Evolutionary conservation across 768 basidiomycete species (phyloP), one percentile per base, ranked within the genome.

Genomic region (Leccinum fibrillosum): DNA sequence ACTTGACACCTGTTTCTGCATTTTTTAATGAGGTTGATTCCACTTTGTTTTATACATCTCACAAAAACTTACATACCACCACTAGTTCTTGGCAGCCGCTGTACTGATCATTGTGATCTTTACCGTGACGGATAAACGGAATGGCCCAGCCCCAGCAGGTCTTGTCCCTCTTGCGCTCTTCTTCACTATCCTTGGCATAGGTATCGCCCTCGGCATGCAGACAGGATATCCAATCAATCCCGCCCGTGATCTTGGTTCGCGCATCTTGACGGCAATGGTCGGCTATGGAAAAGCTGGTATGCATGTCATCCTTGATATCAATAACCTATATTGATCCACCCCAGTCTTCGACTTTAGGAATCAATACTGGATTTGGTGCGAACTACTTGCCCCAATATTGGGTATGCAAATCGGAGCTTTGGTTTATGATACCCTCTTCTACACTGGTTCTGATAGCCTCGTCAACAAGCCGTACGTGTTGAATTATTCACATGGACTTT

Each of bases 351-450:
- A 65, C 32, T 73, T 65, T 55, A 65, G 70, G 62, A 81, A 77
- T 64, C 86, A 89, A 57, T 90, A 89, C 65, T 90, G 87, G 88
- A 59, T 89, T 34, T 89, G 88, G 88, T 82, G 82, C 62, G 82
- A 85, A 3, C 64, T 86, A 17, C 69, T 86, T 39, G 85, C 74
- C 1, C 82, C 86, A 9, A 80, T 88, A 65, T 60, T 81, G 34
- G 87, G 88, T 26, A 85, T 78, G 50, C 77, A 82, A 57, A 68
- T 72, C 5, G 88, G 83, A 12, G 75, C 77, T 4, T 69, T 83
- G 55, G 58, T 82, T 39, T 90, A 90, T 61, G 88, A 90, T 63
- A 49, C 74, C 2, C 74, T 86, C 60, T 53, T 89, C 55, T 87
- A 80, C 71, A 77, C 76, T 3, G 86, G 84, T 13, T 63, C 76